A percentile compares a stretch with the other conserved stretches of the same genome.
These are phyloP conservation scores for Nakazawaea wyomingensis DNA, from an alignment of 805 yeast species.

Conservation along the genomic window DNA sequence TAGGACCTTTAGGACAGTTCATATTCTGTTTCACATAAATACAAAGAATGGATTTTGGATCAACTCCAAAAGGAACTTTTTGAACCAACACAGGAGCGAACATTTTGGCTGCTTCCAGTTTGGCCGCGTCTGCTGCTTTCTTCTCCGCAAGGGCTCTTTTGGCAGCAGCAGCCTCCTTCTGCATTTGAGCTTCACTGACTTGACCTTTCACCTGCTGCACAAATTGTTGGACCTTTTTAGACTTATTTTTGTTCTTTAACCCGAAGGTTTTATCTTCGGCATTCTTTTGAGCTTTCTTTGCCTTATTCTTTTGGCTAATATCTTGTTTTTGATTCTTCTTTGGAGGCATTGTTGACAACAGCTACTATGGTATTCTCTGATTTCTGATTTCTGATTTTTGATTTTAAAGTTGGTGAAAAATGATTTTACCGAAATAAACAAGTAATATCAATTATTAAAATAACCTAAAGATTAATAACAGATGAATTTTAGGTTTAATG, in stretches of 20 bases:
- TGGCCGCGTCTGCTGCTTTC: slow-evolving; percentile 87
- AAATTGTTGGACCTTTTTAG: slow-evolving; percentile 78
- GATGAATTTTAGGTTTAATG: no score
- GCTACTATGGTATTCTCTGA: no score
- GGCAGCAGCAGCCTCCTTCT: slow-evolving; percentile 41
- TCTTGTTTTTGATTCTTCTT: slow-evolving; percentile 57
- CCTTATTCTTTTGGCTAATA: slow-evolving; percentile 57
- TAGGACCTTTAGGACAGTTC: slow-evolving; percentile 70
- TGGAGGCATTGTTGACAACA: slow-evolving; percentile 60
- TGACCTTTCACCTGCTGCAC: slow-evolving; percentile 67
- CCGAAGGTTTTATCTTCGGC: slow-evolving; percentile 92
- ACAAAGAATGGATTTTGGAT: slow-evolving; percentile 92
- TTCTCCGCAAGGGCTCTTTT: slow-evolving; percentile 80
- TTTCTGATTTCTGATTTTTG: no score
- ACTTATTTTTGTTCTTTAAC: slow-evolving; percentile 90
- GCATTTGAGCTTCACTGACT: slow-evolving; percentile 43
- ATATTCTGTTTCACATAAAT: slow-evolving; percentile 80
- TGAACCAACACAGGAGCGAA: slow-evolving; percentile 66
- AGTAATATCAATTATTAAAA: no score
- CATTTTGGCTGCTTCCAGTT: slow-evolving; percentile 77
- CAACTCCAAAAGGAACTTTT: slow-evolving; percentile 94
- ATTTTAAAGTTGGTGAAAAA: no score
- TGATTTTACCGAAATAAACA: no score
- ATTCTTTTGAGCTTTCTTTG: slow-evolving; percentile 53
- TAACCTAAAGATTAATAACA: no score